Evolutionary conservation across 78 protist species (phyloP).

Genomic region (Polysphondylium violaceum): DNA sequence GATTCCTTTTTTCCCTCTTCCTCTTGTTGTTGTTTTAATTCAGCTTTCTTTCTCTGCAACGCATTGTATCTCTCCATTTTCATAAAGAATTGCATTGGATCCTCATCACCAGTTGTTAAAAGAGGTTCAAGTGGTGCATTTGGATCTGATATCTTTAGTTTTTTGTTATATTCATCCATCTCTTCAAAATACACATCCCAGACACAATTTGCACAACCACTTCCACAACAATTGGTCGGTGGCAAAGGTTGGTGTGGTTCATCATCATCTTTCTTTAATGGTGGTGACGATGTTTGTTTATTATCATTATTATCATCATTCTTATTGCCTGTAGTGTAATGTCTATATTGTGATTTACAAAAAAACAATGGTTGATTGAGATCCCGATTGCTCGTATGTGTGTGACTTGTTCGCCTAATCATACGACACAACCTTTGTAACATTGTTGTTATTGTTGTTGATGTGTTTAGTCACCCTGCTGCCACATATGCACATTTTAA

Average conservation of each 20-base stretch:
- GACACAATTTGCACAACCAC: conserved; percentile 53
- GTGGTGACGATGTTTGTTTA: no score
- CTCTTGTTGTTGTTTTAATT: background rate
- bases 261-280: background rate
- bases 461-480: no score
- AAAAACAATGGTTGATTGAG: no score
- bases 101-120: conserved; percentile 42
- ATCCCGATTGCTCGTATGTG: no score
- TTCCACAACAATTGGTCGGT: conserved; percentile 66
- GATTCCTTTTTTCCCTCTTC: background rate
- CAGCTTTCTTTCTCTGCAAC: conserved; percentile 15
- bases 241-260: conserved; percentile 5
- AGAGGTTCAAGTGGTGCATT: background rate
- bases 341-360: no score
- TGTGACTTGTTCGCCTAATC: no score
- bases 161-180: conserved; percentile 52
- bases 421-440: no score
- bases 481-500: no score
- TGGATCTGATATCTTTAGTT: conserved; percentile 38
- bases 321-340: no score
- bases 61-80: conserved; percentile 64
- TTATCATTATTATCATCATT: no score
- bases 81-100: conserved; percentile 76
- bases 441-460: no score
- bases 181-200: conserved; percentile 51